A percentile compares a stretch with the other conserved stretches of the same genome.
phyloP scores from a whole-genome alignment of 192 early-diverging fungal genomes.

The Podila verticillata region DNA sequence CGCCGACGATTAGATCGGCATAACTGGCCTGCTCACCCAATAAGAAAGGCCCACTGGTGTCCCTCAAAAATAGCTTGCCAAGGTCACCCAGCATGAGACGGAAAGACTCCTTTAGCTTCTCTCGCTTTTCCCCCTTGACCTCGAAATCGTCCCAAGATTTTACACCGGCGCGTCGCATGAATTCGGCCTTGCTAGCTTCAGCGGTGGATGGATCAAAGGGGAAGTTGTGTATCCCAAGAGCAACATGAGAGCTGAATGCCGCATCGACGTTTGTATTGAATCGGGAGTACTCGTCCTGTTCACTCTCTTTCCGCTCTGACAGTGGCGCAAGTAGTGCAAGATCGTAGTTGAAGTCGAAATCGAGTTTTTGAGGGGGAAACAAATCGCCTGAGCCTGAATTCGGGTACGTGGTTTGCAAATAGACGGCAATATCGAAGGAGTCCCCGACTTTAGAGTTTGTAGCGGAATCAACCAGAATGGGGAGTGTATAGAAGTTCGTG shows the following conservation, averaged over 20 bases:
- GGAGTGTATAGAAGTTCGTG: constrained; percentile 4
- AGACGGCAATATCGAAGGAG: neutral
- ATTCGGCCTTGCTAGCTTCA: neutral
- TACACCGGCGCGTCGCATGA: neutral
- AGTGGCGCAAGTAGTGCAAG: neutral
- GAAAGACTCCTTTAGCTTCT: constrained; percentile 1
- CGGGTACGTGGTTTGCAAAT: neutral
- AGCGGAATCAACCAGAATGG: neutral
- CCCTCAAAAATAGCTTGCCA: neutral
- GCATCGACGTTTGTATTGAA: too few relatives aligned
- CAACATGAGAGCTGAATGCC: neutral
- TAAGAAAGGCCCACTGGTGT: neutral
- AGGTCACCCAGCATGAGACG: neutral
- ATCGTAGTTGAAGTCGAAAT: too few relatives aligned
- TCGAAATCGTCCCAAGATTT: constrained; percentile 1
- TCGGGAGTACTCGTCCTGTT: neutral
- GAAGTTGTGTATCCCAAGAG: neutral
- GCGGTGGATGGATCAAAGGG: neutral
- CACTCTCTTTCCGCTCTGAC: neutral
- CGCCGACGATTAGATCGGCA: constrained; percentile 3
- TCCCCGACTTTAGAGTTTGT: neutral
- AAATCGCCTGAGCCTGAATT: neutral
- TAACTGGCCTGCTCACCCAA: constrained; percentile 1
- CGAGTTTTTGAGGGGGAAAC: constrained; percentile 3
- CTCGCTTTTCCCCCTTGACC: neutral